Percentiles rank a stretch among this genome's conserved stretches.
These are phyloP conservation scores for Aspergillus nanangensis DNA, from an alignment of 495 filamentous ascomycete genomes.

Conservation along the genomic window DNA sequence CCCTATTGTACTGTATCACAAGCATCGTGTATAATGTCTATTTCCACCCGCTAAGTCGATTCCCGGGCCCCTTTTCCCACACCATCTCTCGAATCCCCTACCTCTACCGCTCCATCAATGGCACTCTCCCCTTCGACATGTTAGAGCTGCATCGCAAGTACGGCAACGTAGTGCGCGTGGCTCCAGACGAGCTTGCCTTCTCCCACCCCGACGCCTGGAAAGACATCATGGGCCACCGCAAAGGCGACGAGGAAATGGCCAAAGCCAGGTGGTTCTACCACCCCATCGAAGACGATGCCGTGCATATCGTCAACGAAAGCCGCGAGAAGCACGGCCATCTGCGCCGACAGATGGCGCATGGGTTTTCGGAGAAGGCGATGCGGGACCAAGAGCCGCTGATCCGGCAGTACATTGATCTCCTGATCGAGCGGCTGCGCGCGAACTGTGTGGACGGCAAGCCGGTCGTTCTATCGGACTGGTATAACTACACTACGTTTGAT, in stretches of 20 bases:
- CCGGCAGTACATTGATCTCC: constrained; percentile 37
- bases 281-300: constrained; percentile 4
- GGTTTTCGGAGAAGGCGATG: constrained; percentile 47
- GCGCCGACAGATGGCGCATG: constrained; percentile 46
- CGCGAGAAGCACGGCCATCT: constrained; percentile 36
- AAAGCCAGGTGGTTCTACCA: constrained; percentile 18
- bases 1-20: neutral
- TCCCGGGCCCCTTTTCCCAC: constrained; percentile 34
- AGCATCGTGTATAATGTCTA: neutral
- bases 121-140: constrained; percentile 36
- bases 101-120: constrained; percentile 21
- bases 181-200: constrained; percentile 50
- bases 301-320: constrained; percentile 22
- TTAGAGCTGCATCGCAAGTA: constrained; percentile 44
- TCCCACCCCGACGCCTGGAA: constrained; percentile 46
- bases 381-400: constrained; percentile 40
- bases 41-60: constrained; percentile 1
- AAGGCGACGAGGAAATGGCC: constrained; percentile 10
- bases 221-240: constrained; percentile 48
- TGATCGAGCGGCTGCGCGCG: constrained; percentile 40
- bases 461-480: constrained; percentile 49
- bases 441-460: constrained; percentile 10
- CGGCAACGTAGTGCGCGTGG: constrained; percentile 50
- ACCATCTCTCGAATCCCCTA: constrained; percentile 31
- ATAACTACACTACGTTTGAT: constrained; percentile 58